These are phyloP conservation scores for Adansonia rubrostipa DNA, from an alignment of 441 rosid genomes.

Conservation along the genomic window DNA sequence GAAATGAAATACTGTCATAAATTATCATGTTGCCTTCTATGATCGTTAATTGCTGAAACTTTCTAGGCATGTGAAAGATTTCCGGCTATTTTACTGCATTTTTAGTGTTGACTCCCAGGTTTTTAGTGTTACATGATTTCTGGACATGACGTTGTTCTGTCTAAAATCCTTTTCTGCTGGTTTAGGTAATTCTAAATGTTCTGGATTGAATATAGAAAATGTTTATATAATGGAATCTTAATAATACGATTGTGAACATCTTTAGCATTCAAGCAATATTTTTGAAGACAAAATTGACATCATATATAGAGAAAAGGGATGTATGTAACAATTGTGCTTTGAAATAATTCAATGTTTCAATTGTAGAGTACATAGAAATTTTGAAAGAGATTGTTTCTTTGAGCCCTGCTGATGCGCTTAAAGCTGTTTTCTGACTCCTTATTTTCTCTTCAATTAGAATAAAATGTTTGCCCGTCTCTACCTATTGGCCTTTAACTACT, in stretches of 20 bases:
- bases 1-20: background rate
- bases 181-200: background rate
- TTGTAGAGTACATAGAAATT: background rate
- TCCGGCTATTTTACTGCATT: background rate
- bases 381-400: background rate
- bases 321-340: background rate
- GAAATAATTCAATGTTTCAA: constrained; percentile 3
- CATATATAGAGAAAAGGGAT: constrained; percentile 8
- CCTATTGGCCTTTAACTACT: background rate
- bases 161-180: background rate
- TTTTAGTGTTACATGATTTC: background rate
- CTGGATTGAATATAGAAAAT: background rate
- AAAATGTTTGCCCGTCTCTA: background rate
- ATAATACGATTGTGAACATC: background rate
- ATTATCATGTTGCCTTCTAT: background rate
- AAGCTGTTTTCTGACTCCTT: constrained; percentile 6
- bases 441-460: background rate
- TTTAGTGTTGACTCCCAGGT: background rate
- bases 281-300: background rate
- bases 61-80: background rate
- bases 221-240: background rate
- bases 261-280: background rate
- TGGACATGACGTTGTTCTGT: background rate
- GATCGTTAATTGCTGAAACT: background rate
- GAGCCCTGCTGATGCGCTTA: background rate